These are phyloP conservation scores for Schizosaccharomyces versatilis DNA, from an alignment of 1,139 yeast species.

Conservation along the genomic window DNA sequence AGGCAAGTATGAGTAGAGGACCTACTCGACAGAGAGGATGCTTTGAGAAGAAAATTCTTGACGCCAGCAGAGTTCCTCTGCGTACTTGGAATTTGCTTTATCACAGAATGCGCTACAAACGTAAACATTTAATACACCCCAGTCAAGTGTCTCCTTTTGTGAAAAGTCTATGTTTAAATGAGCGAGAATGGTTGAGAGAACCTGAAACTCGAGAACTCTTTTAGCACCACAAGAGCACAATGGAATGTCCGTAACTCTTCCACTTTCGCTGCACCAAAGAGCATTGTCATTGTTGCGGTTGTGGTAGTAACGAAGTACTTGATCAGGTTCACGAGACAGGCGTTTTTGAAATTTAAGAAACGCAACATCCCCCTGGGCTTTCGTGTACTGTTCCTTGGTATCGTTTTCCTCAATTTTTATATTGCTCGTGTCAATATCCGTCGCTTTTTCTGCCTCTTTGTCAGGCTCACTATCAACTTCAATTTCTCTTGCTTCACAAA, in stretches of 20 bases:
- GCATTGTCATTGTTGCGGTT: background rate
- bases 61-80: conserved; percentile 3
- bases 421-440: background rate
- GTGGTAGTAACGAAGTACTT: conserved; percentile 1
- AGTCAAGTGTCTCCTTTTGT: background rate
- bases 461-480: conserved; percentile 8
- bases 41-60: background rate
- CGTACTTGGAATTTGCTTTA: background rate
- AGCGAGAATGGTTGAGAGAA: background rate
- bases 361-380: conserved; percentile 9
- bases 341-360: conserved; percentile 10
- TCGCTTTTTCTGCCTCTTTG: conserved; percentile 1
- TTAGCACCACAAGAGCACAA: conserved; percentile 1
- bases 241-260: background rate
- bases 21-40: background rate
- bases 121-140: background rate
- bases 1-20: too few species aligned
- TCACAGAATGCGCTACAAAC: background rate
- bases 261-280: background rate
- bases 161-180: background rate
- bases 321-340: conserved; percentile 2
- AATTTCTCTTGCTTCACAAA: background rate
- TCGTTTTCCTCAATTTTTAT: conserved; percentile 4
- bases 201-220: background rate
- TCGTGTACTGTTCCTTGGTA: conserved; percentile 9